A percentile compares a stretch with the other conserved stretches of the same genome.
Conservation (phyloP, 2,329 filamentous ascomycete genomes). For the Fusarium xyrophilum region DNA sequence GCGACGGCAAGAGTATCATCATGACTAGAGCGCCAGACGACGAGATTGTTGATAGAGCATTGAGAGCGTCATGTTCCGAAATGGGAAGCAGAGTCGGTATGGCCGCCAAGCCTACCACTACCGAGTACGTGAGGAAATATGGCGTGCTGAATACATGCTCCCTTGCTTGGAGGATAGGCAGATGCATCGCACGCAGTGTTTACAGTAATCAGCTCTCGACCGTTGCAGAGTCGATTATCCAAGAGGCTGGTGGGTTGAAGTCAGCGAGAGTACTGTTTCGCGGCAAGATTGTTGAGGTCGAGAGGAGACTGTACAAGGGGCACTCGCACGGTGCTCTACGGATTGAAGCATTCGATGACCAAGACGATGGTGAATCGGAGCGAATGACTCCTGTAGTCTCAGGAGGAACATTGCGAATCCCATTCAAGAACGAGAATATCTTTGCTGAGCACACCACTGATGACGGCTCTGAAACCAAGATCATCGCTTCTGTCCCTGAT, state of each 20-base stretch:
- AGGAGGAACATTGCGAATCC: neutral
- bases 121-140: neutral
- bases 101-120: neutral
- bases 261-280: neutral
- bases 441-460: neutral
- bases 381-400: neutral
- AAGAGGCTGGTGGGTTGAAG: neutral
- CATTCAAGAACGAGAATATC: neutral
- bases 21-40: conserved; percentile 1
- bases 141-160: neutral
- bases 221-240: neutral
- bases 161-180: neutral
- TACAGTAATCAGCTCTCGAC: neutral
- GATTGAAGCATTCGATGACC: neutral
- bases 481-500: conserved; percentile 7
- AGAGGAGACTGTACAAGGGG: neutral
- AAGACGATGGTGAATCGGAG: neutral
- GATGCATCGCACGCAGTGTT: neutral
- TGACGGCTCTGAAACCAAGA: neutral
- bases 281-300: neutral
- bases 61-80: neutral
- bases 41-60: neutral
- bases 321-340: neutral
- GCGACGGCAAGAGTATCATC: conserved; percentile 4
- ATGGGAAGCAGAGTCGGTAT: neutral